phyloP scores from a whole-genome alignment of 768 basidiomycete genomes.

The Leccinum variicolor region DNA sequence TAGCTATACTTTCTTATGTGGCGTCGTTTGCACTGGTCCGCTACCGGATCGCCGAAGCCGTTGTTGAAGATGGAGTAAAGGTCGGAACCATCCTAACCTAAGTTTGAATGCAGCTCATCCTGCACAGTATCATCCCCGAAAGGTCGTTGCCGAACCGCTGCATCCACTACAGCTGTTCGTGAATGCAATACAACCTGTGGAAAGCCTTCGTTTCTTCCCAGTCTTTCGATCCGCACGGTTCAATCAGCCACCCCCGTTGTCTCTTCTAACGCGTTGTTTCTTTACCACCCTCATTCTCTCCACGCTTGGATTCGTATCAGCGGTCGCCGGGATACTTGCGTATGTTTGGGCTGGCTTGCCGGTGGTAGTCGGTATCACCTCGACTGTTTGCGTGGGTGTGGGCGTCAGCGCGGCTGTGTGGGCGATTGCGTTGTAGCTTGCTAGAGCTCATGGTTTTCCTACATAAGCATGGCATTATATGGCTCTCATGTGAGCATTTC shows the following conservation, averaged over 20 bases:
- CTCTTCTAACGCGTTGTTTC: slow-evolving; percentile 25
- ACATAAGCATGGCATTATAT: neutral
- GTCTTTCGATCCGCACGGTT: neutral
- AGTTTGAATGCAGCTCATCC: slow-evolving; percentile 1
- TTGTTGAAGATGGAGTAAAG: slow-evolving; percentile 13
- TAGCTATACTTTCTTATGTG: slow-evolving; percentile 27
- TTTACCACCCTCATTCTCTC: slow-evolving; percentile 24
- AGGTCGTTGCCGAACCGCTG: slow-evolving; percentile 16
- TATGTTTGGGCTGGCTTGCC: slow-evolving; percentile 27
- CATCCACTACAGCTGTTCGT: slow-evolving; percentile 1
- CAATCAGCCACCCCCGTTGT: slow-evolving; percentile 10
- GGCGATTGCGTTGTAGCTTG: slow-evolving; percentile 24
- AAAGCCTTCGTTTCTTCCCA: neutral
- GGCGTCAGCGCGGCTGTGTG: slow-evolving; percentile 18
- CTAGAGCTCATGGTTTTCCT: neutral
- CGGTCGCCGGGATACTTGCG: slow-evolving; percentile 23
- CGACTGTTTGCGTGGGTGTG: slow-evolving; percentile 26
- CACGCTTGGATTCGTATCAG: slow-evolving; percentile 23
- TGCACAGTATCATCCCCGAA: slow-evolving; percentile 6
- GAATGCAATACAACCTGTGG: neutral
- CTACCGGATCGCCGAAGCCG: slow-evolving; percentile 22
- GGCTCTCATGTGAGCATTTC: neutral
- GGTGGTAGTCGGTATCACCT: slow-evolving; percentile 24
- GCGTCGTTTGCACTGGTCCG: slow-evolving; percentile 29
- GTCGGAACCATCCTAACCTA: slow-evolving; percentile 2